Conservation (phyloP, 164 flowering plant genomes). For the Vitis amurensis region DNA sequence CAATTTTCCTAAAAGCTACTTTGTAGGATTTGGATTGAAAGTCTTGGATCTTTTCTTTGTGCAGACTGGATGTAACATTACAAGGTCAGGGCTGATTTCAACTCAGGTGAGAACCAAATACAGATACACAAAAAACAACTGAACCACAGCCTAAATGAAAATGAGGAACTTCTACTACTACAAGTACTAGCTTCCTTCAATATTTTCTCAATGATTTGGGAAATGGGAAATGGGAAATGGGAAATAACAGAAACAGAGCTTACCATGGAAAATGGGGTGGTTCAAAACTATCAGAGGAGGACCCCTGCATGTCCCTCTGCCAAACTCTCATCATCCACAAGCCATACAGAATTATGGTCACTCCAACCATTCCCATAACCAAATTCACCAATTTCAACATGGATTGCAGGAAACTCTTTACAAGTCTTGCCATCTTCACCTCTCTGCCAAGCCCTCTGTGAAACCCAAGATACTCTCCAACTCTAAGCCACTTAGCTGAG, state of each 20-base stretch:
- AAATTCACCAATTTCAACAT: constrained; percentile 46
- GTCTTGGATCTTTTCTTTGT: too few species aligned
- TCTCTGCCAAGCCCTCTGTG: neutral
- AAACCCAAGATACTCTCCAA: neutral
- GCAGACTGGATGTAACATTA: too few species aligned
- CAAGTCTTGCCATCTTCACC: constrained; percentile 34
- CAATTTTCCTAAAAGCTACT: too few species aligned
- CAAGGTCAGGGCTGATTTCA: too few species aligned
- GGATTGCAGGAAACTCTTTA: constrained; percentile 42
- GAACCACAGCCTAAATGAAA: too few species aligned
- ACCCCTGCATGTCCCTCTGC: constrained; percentile 21
- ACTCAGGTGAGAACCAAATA: too few species aligned
- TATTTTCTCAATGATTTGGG: too few species aligned
- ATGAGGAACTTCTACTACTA: too few species aligned
- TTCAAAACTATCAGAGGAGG: neutral
- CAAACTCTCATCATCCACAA: constrained; percentile 34
- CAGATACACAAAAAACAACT: too few species aligned
- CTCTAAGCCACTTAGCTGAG: neutral
- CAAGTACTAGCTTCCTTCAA: too few species aligned
- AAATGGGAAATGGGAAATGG: too few species aligned
- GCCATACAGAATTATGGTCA: constrained; percentile 27
- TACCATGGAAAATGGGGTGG: constrained; percentile 40
- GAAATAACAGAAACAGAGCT: neutral
- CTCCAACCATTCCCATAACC: constrained; percentile 29
- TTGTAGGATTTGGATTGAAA: too few species aligned